These are phyloP conservation scores for Aspergillus eucalypticola DNA, from an alignment of 2,329 filamentous ascomycete genomes.

Conservation along the genomic window DNA sequence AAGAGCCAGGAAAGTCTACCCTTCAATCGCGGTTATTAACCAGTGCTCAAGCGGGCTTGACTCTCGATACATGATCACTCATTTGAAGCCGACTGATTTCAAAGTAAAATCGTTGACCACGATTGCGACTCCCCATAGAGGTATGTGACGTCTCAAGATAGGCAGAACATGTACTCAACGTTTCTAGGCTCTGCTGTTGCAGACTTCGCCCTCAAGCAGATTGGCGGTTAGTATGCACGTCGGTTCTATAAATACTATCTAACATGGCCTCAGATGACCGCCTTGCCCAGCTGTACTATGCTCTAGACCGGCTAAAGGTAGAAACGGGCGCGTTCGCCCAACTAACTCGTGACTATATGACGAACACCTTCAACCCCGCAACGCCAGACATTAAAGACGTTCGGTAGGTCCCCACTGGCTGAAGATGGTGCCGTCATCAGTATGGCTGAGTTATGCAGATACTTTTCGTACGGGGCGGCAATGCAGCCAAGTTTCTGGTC, in stretches of 20 bases:
- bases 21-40: slow-evolving; percentile 12
- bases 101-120: slow-evolving; percentile 72
- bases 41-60: slow-evolving; percentile 57
- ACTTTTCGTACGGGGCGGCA: slow-evolving; percentile 65
- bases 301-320: slow-evolving; percentile 55
- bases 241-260: neutral
- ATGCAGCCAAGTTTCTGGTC: slow-evolving; percentile 58
- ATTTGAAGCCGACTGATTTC: slow-evolving; percentile 62
- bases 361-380: slow-evolving; percentile 58
- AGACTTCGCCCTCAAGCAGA: slow-evolving; percentile 60
- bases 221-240: slow-evolving; percentile 49
- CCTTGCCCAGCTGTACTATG: slow-evolving; percentile 57
- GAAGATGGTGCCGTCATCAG: neutral
- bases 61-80: slow-evolving; percentile 64
- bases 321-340: slow-evolving; percentile 64
- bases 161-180: slow-evolving; percentile 14
- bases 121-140: slow-evolving; percentile 61
- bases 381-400: slow-evolving; percentile 58
- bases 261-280: slow-evolving; percentile 40
- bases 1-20: slow-evolving; percentile 17
- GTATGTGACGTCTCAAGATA: slow-evolving; percentile 29
- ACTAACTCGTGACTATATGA: slow-evolving; percentile 60
- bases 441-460: slow-evolving; percentile 37
- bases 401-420: slow-evolving; percentile 34
- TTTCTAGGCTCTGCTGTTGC: slow-evolving; percentile 58